Base-by-base conservation (phyloP, 441 rosid species). In the Cnidoscolus chayamansa region DNA sequence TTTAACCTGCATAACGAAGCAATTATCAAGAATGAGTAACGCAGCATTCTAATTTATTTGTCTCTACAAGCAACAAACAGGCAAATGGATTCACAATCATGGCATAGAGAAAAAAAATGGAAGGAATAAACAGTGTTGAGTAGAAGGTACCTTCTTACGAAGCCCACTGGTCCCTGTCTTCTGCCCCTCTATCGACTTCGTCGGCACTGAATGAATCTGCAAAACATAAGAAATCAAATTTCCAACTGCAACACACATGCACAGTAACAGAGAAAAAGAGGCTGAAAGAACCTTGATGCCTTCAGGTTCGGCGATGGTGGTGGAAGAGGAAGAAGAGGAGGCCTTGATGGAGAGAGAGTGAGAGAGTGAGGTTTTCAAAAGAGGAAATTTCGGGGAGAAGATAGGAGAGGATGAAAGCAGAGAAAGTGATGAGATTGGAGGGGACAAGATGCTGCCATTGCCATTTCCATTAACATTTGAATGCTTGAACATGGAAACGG, bases 151-250 rank as follows among this genome's bases (percentile, higher is more conserved):
- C 96, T 92, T 94, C 84, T 94, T 94, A 40, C 99, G 83, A 31
- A 92, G 96, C 4, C 98, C 96, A 70, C 96, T 95, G 6, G 98
- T 95, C 68, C 99, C 98, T 13, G 98, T 95, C 85, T 89, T 95
- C 76, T 89, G 98, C 25, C 96, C 99, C 53, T 92, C 90, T 45
- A 95, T 87, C 9, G 97, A 97, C 88, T 87, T 88, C 63, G 97
- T 92, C 1, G 97, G 85, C 74, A 95, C 80, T 47, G 93, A 92
- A 73, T 79, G 84, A 72, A 92, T 76, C 96, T 92, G 76, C 67
- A 66, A 65, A 64, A 72, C 68, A 63, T 1, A 49, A 54, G 16
- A 40, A 25, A 72, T 0, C 25, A 60, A 30, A 61, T 15, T 4
- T 57, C 49, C 10, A 32, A 58, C 16, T 12, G 10, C 32, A 57